Percentiles rank a stretch among this genome's conserved stretches.
phyloP scores from a whole-genome alignment of 768 basidiomycete species.

The Hygrocybe punicea region DNA sequence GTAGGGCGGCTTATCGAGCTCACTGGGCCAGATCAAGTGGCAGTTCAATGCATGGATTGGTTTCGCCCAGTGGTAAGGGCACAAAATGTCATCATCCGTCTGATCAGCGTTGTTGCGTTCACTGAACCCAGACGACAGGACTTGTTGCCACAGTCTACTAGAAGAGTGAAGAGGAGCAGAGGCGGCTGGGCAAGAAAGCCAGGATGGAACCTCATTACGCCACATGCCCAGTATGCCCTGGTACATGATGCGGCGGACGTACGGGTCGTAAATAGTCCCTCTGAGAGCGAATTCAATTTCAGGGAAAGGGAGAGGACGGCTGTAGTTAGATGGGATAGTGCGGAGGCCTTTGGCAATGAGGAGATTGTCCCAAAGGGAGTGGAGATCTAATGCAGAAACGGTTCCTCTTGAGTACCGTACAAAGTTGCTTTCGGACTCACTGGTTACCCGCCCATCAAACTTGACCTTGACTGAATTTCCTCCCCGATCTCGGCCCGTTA shows the following conservation, averaged over 20 bases:
- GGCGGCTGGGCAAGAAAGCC: constrained; percentile 65
- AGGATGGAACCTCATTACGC: constrained; percentile 53
- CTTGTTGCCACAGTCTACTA: constrained; percentile 28
- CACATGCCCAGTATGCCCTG: constrained; percentile 77
- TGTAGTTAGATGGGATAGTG: constrained; percentile 71
- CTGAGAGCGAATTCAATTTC: constrained; percentile 65
- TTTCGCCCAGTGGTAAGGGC: constrained; percentile 77
- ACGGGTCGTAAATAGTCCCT: constrained; percentile 83
- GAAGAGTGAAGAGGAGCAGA: background rate
- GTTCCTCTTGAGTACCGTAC: background rate
- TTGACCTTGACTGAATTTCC: constrained; percentile 77
- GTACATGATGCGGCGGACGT: constrained; percentile 80
- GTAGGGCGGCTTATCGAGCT: constrained; percentile 54
- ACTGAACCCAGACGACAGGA: constrained; percentile 21
- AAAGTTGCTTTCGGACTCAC: constrained; percentile 40
- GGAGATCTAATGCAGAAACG: constrained; percentile 51
- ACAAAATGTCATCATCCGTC: constrained; percentile 57
- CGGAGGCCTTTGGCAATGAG: constrained; percentile 83
- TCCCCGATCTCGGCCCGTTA: constrained; percentile 83
- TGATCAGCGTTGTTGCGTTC: constrained; percentile 13
- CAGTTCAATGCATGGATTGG: constrained; percentile 78
- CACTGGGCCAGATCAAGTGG: constrained; percentile 73
- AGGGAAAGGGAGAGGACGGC: constrained; percentile 61
- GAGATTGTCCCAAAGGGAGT: constrained; percentile 82
- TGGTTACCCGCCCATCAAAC: constrained; percentile 69